Evolutionary conservation across 257 asterid species (phyloP).

Genomic region (Solanum acaule): DNA sequence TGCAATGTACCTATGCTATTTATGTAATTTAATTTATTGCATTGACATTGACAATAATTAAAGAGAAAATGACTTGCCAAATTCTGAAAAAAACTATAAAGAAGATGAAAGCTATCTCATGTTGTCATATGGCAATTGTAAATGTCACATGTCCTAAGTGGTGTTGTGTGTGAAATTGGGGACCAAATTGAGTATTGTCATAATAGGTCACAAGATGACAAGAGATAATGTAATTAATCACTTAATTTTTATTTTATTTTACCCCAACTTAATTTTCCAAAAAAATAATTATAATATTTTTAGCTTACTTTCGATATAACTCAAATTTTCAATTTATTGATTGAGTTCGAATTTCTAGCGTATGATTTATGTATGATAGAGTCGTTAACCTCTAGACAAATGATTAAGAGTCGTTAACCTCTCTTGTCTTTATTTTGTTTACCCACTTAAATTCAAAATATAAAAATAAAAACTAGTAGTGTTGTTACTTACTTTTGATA

Average conservation of each 20-base stretch:
- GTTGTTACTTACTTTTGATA: neutral
- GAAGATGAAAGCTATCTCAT: neutral
- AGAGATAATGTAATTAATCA: neutral
- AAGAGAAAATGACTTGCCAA: slow-evolving; percentile 12
- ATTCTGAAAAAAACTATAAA: slow-evolving; percentile 12
- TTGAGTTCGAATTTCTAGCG: neutral
- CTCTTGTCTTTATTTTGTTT: no score
- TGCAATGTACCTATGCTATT: slow-evolving; percentile 15
- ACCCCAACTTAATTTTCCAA: neutral
- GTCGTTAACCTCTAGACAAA: neutral
- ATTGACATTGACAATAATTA: slow-evolving; percentile 2
- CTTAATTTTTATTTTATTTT: neutral
- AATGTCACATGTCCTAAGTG: slow-evolving; percentile 28
- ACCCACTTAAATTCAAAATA: neutral
- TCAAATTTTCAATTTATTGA: neutral
- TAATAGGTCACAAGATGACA: neutral
- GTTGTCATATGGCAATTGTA: slow-evolving; percentile 12
- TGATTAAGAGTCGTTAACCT: neutral
- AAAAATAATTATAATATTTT: neutral
- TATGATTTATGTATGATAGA: neutral
- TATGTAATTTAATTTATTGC: neutral
- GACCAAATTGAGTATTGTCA: slow-evolving; percentile 13
- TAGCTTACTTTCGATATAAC: neutral
- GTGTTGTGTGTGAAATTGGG: slow-evolving; percentile 14
- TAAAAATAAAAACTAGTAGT: neutral